Evolutionary conservation across 768 basidiomycete species (phyloP).

Genomic region (Leccinellum luteum): DNA sequence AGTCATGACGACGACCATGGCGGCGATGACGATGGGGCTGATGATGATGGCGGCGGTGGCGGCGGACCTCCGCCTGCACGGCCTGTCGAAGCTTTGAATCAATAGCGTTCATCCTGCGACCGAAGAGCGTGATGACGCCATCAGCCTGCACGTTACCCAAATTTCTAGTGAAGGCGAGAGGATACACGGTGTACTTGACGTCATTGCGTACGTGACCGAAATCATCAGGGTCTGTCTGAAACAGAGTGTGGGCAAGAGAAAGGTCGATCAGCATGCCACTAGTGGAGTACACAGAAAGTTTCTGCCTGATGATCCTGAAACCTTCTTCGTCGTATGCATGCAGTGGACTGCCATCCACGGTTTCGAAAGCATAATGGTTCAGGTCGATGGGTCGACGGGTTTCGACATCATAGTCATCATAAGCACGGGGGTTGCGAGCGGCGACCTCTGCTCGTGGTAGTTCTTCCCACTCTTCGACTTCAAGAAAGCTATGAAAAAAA

Average conservation of each 20-base stretch:
- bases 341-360: accelerated
- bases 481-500: neutral
- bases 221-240: neutral
- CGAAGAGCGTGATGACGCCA: neutral
- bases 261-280: neutral
- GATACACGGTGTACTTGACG: neutral
- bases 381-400: neutral
- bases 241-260: neutral
- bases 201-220: neutral
- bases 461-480: neutral
- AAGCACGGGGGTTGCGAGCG: neutral
- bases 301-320: neutral
- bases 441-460: neutral
- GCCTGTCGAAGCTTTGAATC: too few relatives aligned
- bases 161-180: neutral
- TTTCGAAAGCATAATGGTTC: accelerated
- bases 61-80: too few relatives aligned
- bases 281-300: neutral
- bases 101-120: neutral
- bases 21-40: too few relatives aligned
- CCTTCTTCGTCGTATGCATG: neutral
- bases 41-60: too few relatives aligned
- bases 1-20: too few relatives aligned
- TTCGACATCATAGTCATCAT: neutral
- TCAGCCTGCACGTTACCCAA: neutral